Base-by-base conservation (phyloP, 768 basidiomycete genomes). In the Neoboletus magnificus region DNA sequence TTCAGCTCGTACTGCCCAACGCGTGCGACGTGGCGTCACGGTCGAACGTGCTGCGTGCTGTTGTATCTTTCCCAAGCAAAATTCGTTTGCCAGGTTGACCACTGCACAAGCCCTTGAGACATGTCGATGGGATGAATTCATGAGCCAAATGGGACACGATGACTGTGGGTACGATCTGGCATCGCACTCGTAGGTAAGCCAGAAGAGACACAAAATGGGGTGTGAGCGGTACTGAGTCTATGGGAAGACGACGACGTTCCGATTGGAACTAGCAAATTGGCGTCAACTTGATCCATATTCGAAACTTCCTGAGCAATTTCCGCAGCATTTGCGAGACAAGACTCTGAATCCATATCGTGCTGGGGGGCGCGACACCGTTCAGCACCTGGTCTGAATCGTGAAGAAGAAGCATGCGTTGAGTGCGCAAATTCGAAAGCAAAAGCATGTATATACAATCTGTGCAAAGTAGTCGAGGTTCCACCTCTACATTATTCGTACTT, bases 391-490 rank as follows among this genome's bases (percentile, higher is more conserved):
- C 35, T 27, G 18, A 36, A 48, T 13, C 29, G 35, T 10, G 18
- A 29, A 23, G 30, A 48, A 49, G 22, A 57, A 49, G 52, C 59
- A 55, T 62, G 44, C 52, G 62, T 56, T 47, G 55, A 61, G 52
- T 61, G 52, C 48, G 36, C 36, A 40, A 43, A 39, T 32, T 43
- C 56, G 50, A 62, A 57, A 64, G 57, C 50, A 60, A 55, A 66
- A 59, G 22, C 57, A 62, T 70, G 54, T 71, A 72, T 71, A 70
- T 59, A 70, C 43, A 60, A 57, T 54, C 30, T 39, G 48, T 52
- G 56, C 57, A 54, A 41, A 60, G 45, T 61, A 59, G 52, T 43
- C 46, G 41, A 63, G 56, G 59, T 59, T 61, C 66, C 54, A 72
- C 62, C 64, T 60, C 57, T 52, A 60, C 33, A 70, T 70, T 70